Conservation (phyloP, 2,329 filamentous ascomycete species). For the Triangularia setosa region DNA sequence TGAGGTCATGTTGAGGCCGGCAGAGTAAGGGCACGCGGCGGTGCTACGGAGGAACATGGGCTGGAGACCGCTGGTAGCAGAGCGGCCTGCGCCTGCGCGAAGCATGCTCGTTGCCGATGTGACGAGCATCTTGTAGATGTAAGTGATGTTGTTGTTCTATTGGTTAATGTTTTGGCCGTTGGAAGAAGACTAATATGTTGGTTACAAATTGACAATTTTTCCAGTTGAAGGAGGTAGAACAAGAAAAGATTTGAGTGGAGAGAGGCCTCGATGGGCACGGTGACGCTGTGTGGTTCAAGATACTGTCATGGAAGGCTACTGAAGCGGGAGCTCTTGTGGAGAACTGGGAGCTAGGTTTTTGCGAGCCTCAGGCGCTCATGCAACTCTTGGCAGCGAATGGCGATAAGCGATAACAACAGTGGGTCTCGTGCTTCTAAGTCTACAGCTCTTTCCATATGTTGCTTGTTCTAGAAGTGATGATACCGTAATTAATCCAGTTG, state of each 20-base stretch:
- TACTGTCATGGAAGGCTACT: slow-evolving; percentile 13
- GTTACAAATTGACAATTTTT: neutral
- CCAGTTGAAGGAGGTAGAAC: neutral
- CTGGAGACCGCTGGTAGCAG: slow-evolving; percentile 25
- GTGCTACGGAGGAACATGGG: slow-evolving; percentile 28
- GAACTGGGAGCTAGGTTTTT: slow-evolving; percentile 15
- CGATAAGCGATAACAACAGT: slow-evolving; percentile 15
- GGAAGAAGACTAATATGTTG: neutral
- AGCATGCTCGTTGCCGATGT: slow-evolving; percentile 32
- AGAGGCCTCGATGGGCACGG: neutral
- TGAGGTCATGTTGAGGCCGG: slow-evolving; percentile 21
- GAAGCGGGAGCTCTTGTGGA: slow-evolving; percentile 17
- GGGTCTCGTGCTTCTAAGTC: neutral
- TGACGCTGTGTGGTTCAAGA: neutral
- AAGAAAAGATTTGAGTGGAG: neutral
- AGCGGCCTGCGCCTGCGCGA: slow-evolving; percentile 31
- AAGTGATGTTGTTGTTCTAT: neutral
- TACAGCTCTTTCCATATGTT: neutral
- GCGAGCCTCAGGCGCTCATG: slow-evolving; percentile 14
- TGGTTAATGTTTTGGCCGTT: neutral
- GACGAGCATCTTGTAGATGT: slow-evolving; percentile 28
- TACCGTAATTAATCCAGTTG: neutral
- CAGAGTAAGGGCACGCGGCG: slow-evolving; percentile 31
- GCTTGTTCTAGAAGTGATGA: no score
- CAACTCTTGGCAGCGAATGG: neutral